A percentile compares a stretch with the other conserved stretches of the same genome.
These are phyloP conservation scores for Agaricus subrufescens DNA, from an alignment of 768 basidiomycete genomes.

Conservation along the genomic window DNA sequence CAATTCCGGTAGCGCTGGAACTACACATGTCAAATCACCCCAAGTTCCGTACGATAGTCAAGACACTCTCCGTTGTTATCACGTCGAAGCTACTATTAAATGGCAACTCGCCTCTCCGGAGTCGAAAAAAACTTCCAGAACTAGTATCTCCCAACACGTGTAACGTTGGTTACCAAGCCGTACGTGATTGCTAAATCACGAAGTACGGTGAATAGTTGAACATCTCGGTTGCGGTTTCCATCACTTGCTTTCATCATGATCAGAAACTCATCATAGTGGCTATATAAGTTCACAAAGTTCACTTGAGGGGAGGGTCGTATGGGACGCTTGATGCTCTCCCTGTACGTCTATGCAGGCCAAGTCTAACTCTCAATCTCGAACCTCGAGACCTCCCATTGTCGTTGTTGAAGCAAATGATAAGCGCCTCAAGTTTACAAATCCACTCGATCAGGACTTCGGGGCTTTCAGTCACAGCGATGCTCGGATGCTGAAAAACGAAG, in stretches of 20 bases:
- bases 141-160: too few species aligned
- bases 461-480: background rate
- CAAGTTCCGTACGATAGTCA: too few species aligned
- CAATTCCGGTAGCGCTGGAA: too few species aligned
- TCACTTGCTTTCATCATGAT: background rate
- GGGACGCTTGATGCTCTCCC: background rate
- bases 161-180: background rate
- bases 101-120: too few species aligned
- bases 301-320: background rate
- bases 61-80: too few species aligned
- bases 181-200: background rate
- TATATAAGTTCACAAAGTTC: background rate
- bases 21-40: too few species aligned
- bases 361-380: background rate
- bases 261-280: background rate
- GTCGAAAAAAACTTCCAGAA: too few species aligned
- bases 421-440: background rate
- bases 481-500: background rate
- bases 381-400: background rate
- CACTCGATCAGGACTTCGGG: background rate
- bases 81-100: too few species aligned
- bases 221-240: background rate
- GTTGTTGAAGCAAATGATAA: background rate
- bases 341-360: background rate
- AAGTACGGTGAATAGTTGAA: background rate